Evolutionary conservation across 306 rosid genomes (phyloP).

Genomic region (Casuarina glauca): DNA sequence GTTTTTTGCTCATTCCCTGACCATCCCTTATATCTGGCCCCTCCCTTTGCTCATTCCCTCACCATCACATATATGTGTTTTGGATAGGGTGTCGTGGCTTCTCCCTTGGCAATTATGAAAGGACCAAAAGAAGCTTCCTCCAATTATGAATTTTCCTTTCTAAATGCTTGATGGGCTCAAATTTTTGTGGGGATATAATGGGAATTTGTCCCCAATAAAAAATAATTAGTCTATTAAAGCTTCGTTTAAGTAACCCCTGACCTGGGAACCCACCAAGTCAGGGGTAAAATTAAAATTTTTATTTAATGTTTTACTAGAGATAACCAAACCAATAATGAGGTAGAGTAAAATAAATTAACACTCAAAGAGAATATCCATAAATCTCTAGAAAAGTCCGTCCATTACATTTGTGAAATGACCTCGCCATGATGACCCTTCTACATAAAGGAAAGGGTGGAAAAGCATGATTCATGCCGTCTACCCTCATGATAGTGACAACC

Average conservation of each 20-base stretch:
- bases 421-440: neutral
- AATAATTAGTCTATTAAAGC: neutral
- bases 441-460: neutral
- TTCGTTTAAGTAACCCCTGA: neutral
- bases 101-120: conserved; percentile 9
- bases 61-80: conserved; percentile 36
- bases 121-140: neutral
- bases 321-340: too few relatives aligned
- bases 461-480: neutral
- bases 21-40: conserved; percentile 15
- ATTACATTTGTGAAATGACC: neutral
- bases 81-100: conserved; percentile 41
- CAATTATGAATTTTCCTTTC: neutral
- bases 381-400: neutral
- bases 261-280: too few relatives aligned
- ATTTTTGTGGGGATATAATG: neutral
- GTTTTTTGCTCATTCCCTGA: conserved; percentile 30
- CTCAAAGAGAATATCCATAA: neutral
- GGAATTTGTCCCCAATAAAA: neutral
- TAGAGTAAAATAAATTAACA: too few relatives aligned
- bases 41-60: conserved; percentile 30
- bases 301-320: too few relatives aligned
- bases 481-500: neutral
- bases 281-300: too few relatives aligned
- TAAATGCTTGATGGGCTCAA: neutral